Percentiles rank a stretch among this genome's conserved stretches.
Evolutionary conservation across 331 rosid genomes (phyloP).

Genomic region (Malus hybrid): DNA sequence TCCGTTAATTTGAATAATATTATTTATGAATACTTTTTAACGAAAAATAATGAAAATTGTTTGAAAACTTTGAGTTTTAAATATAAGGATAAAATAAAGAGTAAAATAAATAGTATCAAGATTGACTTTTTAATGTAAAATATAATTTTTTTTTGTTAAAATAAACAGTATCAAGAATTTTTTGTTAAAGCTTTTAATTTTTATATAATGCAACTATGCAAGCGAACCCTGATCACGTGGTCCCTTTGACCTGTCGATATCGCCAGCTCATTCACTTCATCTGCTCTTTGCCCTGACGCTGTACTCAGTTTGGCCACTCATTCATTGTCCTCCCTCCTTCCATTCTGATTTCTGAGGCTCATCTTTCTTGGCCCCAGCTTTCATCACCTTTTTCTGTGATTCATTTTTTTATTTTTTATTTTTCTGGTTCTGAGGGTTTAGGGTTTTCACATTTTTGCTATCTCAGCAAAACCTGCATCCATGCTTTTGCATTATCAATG

Average conservation of each 20-base stretch:
- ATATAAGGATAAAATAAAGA: no score
- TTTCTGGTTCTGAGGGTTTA: not conserved
- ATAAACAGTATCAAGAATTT: no score
- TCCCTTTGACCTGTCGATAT: constrained; percentile 50
- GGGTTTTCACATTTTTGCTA: not conserved
- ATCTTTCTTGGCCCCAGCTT: not conserved
- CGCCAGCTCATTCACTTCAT: constrained; percentile 59
- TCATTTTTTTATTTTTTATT: not conserved
- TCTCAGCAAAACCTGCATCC: not conserved
- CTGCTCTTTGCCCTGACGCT: not conserved
- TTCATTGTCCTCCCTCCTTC: not conserved
- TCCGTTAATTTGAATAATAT: no score
- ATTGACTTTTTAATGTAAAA: no score
- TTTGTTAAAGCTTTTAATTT: not conserved
- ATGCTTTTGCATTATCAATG: not conserved
- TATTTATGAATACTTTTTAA: no score
- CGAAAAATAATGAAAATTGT: no score
- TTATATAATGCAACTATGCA: no score
- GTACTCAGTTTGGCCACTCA: not conserved
- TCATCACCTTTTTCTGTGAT: not conserved
- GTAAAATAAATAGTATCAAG: no score
- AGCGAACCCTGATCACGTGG: constrained; percentile 42
- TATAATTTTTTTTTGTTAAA: no score
- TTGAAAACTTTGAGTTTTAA: no score
- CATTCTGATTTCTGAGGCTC: not conserved